Base-by-base conservation (phyloP, 495 filamentous ascomycete genomes). In the Aspergillus kassunensis region DNA sequence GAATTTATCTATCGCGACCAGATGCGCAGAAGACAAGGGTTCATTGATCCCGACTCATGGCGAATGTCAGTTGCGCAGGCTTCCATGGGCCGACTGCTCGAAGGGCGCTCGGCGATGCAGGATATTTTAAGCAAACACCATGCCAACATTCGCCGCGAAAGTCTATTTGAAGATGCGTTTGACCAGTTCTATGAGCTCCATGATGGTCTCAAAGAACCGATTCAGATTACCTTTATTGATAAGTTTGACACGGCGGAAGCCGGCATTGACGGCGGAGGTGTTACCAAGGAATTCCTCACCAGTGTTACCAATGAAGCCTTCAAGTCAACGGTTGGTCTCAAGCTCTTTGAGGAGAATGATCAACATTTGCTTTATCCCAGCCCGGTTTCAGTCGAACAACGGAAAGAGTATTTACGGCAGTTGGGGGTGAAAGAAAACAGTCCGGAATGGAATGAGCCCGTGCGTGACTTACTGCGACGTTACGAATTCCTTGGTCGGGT, bases 151-250 rank as follows among this genome's bases (percentile, higher is more conserved):
- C 77, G 81, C 36, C 76, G 93, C 44, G 87, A 90, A 43, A 79
- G 83, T 55, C 75, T 93, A 18, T 97, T 97, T 61, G 77, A 87
- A 19, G 91, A 96, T 69, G 93, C 95, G 0, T 88, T 85, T 63
- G 73, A 85, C 4, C 81, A 92, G 47, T 97, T 95, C 58, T 97
- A 95, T 66, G 64, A 76, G 2, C 77, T 97, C 6, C 85, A 85
- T 0, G 87, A 90, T 13, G 84, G 84, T 1, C 74, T 99, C 49
- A 97, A 97, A 62, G 92, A 99, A 63, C 93, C 95, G 0, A 97
- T 99, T 19, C 91, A 96, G 64, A 97, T 99, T 58, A 92, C 87
- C 12, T 99, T 97, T 59, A 88, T 96, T 13, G 93, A 99, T 59
- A 80, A 89, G 55, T 99, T 96, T 56, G 85, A 86, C 47, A 82